Percentiles rank a stretch among this genome's conserved stretches.
These are phyloP conservation scores for Diaporthe nobilis DNA, from an alignment of 2,329 filamentous ascomycete genomes.

Conservation along the genomic window DNA sequence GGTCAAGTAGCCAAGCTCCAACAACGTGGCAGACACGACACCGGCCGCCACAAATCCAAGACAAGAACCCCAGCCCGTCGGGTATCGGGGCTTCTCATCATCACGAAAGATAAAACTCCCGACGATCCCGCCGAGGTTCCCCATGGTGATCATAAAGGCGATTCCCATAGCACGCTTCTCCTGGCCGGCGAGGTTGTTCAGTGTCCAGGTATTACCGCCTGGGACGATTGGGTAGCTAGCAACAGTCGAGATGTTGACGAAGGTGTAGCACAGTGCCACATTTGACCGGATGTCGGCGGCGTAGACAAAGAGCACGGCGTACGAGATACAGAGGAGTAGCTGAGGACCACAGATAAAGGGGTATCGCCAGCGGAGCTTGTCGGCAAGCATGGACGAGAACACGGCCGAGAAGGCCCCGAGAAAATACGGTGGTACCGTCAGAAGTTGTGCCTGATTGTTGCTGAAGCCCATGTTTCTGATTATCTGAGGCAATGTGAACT, in stretches of 20 bases:
- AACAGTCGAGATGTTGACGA: slow-evolving; percentile 55
- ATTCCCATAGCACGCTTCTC: slow-evolving; percentile 55
- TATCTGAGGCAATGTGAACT: slow-evolving; percentile 48
- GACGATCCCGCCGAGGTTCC: slow-evolving; percentile 57
- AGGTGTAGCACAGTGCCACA: slow-evolving; percentile 75
- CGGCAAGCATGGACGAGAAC: slow-evolving; percentile 74
- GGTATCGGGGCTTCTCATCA: slow-evolving; percentile 42
- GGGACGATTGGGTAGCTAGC: slow-evolving; percentile 80
- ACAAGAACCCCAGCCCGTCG: slow-evolving; percentile 39
- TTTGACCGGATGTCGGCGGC: slow-evolving; percentile 53
- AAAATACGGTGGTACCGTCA: slow-evolving; percentile 49
- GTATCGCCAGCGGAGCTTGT: slow-evolving; percentile 74
- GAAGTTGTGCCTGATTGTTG: slow-evolving; percentile 2
- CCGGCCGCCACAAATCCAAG: slow-evolving; percentile 49
- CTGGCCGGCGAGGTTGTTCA: slow-evolving; percentile 72
- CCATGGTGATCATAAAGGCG: slow-evolving; percentile 55
- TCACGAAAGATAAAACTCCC: slow-evolving; percentile 65
- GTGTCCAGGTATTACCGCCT: slow-evolving; percentile 74
- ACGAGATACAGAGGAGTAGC: slow-evolving; percentile 73
- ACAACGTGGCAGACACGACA: slow-evolving; percentile 48
- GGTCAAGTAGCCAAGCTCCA: slow-evolving; percentile 49
- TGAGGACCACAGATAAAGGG: slow-evolving; percentile 75
- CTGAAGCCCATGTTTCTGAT: slow-evolving; percentile 74
- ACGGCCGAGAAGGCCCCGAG: slow-evolving; percentile 75
- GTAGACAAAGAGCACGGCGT: slow-evolving; percentile 72